Percentiles rank a stretch among this genome's conserved stretches.
Conservation (phyloP, 1,284 basidiomycete species). For the Kwoniella shivajii region DNA sequence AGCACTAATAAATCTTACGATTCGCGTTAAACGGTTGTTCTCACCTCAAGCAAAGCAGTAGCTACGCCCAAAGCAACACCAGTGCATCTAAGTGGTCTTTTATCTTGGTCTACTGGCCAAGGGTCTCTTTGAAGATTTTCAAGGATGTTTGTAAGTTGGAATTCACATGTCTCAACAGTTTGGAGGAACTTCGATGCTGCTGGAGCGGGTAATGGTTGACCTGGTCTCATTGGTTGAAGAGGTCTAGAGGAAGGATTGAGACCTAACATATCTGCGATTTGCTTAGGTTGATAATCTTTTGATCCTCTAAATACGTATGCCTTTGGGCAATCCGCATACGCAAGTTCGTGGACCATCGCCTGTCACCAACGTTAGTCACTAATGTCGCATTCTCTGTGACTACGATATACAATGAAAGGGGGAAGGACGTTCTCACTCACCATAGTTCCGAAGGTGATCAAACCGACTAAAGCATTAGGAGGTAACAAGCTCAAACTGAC, state of each 20-base stretch:
- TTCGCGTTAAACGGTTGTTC: constrained; percentile 16
- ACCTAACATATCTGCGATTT: constrained; percentile 98
- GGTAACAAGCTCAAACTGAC: constrained; percentile 91
- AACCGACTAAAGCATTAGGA: constrained; percentile 88
- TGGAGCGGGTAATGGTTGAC: constrained; percentile 74
- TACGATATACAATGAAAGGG: not conserved
- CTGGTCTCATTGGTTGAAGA: constrained; percentile 63
- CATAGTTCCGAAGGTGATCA: constrained; percentile 98
- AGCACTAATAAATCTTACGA: not conserved
- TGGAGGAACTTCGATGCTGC: constrained; percentile 92
- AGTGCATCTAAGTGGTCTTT: constrained; percentile 91
- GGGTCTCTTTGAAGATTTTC: constrained; percentile 89
- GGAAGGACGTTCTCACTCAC: constrained; percentile 58
- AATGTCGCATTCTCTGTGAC: not conserved
- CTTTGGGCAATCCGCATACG: constrained; percentile 94
- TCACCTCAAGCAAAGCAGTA: constrained; percentile 86
- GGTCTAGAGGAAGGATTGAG: constrained; percentile 62
- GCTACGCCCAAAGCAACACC: constrained; percentile 94
- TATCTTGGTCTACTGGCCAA: constrained; percentile 96
- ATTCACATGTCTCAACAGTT: constrained; percentile 91
- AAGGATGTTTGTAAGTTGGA: constrained; percentile 91
- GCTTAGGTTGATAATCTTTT: constrained; percentile 97
- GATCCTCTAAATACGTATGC: constrained; percentile 98
- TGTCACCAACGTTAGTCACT: constrained; percentile 49
- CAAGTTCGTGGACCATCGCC: constrained; percentile 98